Percentiles rank a stretch among this genome's conserved stretches.
Evolutionary conservation across 331 rosid genomes (phyloP).

Genomic region (Telfairia occidentalis): DNA sequence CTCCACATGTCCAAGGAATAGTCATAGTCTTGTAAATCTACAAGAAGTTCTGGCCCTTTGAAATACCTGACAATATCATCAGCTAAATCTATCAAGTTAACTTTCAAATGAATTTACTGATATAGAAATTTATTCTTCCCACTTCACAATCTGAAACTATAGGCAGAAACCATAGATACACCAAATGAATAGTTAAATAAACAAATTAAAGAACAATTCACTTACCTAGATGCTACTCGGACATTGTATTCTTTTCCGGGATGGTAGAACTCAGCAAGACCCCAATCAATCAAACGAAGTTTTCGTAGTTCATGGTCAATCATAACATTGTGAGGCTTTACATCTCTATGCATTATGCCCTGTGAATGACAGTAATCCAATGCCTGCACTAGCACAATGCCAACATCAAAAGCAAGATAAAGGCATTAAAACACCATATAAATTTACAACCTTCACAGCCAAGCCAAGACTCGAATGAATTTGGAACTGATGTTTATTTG

Average conservation of each 20-base stretch:
- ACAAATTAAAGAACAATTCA: background rate
- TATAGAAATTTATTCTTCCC: background rate
- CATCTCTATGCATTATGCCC: conserved; percentile 43
- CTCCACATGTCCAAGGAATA: conserved; percentile 41
- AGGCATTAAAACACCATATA: background rate
- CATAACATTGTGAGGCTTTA: conserved; percentile 45
- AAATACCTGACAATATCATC: conserved; percentile 24
- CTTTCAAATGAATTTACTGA: background rate
- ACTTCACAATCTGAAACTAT: background rate
- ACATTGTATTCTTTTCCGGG: conserved; percentile 42
- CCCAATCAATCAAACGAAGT: conserved; percentile 43
- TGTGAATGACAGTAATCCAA: conserved; percentile 36
- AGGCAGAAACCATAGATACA: background rate
- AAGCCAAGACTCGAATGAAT: background rate
- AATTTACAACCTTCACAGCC: background rate
- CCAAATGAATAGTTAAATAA: background rate
- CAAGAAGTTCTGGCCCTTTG: conserved; percentile 42
- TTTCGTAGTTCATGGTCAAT: conserved; percentile 35
- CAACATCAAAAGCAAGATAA: background rate
- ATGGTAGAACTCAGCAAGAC: conserved; percentile 43
- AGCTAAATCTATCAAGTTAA: conserved; percentile 5
- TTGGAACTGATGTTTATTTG: background rate
- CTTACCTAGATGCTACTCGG: conserved; percentile 38
- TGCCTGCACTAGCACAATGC: conserved; percentile 19
- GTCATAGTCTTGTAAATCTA: conserved; percentile 39